A percentile compares a stretch with the other conserved stretches of the same genome.
phyloP scores from a whole-genome alignment of 768 basidiomycete genomes.

The Russula brevipes region DNA sequence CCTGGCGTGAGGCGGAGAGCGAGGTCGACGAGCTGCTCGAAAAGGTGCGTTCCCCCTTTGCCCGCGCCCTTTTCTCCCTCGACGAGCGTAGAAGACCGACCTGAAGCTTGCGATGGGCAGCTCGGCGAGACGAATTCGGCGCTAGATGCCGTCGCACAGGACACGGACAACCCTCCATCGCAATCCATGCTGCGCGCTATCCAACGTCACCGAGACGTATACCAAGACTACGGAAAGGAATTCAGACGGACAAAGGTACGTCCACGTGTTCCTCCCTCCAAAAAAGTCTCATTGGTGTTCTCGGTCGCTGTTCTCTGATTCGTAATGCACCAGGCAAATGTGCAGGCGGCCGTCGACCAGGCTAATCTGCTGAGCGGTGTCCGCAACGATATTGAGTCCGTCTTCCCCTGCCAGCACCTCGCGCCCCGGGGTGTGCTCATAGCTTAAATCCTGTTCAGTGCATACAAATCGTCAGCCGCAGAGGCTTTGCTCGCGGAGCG shows the following conservation, averaged over 20 bases:
- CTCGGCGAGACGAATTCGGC: constrained; percentile 84
- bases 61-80: not conserved
- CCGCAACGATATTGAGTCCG: constrained; percentile 92
- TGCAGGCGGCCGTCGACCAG: constrained; percentile 77
- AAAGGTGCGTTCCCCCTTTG: constrained; percentile 52
- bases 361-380: constrained; percentile 86
- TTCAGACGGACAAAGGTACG: constrained; percentile 78
- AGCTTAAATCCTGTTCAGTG: constrained; percentile 41
- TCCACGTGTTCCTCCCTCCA: not conserved
- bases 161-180: constrained; percentile 65
- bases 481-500: constrained; percentile 87
- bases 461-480: constrained; percentile 84
- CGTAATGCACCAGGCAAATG: constrained; percentile 52
- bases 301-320: constrained; percentile 1
- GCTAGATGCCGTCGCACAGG: constrained; percentile 59
- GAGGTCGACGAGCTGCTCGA: constrained; percentile 83
- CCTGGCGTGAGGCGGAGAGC: constrained; percentile 77
- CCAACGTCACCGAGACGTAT: constrained; percentile 85
- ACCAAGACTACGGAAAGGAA: constrained; percentile 83
- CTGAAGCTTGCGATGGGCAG: constrained; percentile 39
- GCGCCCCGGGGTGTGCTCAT: not conserved
- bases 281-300: too few relatives aligned
- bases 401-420: constrained; percentile 3
- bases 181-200: constrained; percentile 84
- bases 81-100: constrained; percentile 13